Percentiles rank a stretch among this genome's conserved stretches.
These are phyloP conservation scores for Aschersonia sp. DNA, from an alignment of 2,329 filamentous ascomycete species.

Conservation along the genomic window DNA sequence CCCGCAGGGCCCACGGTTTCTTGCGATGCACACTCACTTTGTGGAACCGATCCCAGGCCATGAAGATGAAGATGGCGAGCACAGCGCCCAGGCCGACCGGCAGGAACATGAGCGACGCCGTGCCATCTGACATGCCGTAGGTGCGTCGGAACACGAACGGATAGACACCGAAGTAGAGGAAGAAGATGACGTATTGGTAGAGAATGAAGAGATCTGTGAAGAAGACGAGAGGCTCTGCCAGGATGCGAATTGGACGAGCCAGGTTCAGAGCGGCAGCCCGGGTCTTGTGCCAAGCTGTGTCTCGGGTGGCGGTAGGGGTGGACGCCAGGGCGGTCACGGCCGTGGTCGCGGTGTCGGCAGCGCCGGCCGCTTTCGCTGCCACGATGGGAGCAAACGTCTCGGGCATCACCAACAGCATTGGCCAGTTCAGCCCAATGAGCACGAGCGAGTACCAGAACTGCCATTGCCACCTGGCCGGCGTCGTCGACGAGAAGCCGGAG, in stretches of 20 bases:
- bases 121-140: conserved; percentile 3
- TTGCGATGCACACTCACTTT: not conserved
- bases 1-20: conserved; percentile 28
- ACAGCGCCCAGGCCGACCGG: conserved; percentile 4
- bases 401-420: conserved; percentile 16
- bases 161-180: conserved; percentile 46
- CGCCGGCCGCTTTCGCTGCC: conserved; percentile 7
- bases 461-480: conserved; percentile 2
- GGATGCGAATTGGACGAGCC: conserved; percentile 8
- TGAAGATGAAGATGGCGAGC: conserved; percentile 3
- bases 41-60: conserved; percentile 1
- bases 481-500: conserved; percentile 4
- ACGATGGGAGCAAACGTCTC: conserved; percentile 10
- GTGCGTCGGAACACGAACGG: conserved; percentile 14
- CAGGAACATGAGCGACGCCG: conserved; percentile 3
- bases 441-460: conserved; percentile 4
- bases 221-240: conserved; percentile 40
- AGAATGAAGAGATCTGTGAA: conserved; percentile 34
- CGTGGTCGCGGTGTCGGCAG: not conserved
- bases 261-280: not conserved
- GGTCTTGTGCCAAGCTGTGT: not conserved
- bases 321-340: too few relatives aligned
- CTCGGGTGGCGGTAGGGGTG: too few relatives aligned
- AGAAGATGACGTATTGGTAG: conserved; percentile 41
- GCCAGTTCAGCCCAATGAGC: conserved; percentile 2